Evolutionary conservation across 306 rosid genomes (phyloP), one percentile per base, ranked within the genome.

Genomic region (Albizia julibrissin): DNA sequence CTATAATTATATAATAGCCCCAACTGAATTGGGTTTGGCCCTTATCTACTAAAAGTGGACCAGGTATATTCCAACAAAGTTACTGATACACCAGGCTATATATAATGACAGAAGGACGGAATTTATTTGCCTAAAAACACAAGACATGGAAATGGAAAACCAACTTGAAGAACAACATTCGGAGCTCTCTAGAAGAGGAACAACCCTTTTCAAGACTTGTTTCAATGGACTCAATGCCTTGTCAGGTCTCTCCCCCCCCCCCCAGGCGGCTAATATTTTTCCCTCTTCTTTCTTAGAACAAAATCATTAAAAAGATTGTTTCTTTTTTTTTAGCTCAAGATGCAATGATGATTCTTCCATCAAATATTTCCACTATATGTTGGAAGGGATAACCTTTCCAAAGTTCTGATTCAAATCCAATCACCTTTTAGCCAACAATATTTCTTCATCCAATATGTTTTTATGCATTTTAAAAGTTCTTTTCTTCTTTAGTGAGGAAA

Each of bases 171-270:
- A 19, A 29, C 79, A 85, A 21, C 78, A 46, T 10, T 34, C 87
- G 1, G 80, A 77, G 27, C 75, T 76, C 56, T 64, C 49, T 22
- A 50, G 37, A 43, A 77, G 75, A 74, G 97, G 97, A 83, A 85
- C 97, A 27, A 64, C 89, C 68, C 70, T 87, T 15, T 75, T 78
- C 70, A 84, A 83, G 75, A 88, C 94, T 72, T 88, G 90, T 62
- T 82, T 87, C 86, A 92, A 92, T 77, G 94, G 92, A 24, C 72
- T 92, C 74, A 92, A 90, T 74, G 79, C 88, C 43, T 81, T 90
- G 50, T 86, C 93, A 81, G 97, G 97, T 67, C 62, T 33, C 39
- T 83, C 64, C 42, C 26, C 27, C 19, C 24, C 26, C 16, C 65
- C 22, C 33, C n/a, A n/a, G n/a, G n/a, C 13, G 59, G 24, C 27